Evolutionary conservation across 192 early-diverging fungal species (phyloP).

Genomic region (Podila minutissima): DNA sequence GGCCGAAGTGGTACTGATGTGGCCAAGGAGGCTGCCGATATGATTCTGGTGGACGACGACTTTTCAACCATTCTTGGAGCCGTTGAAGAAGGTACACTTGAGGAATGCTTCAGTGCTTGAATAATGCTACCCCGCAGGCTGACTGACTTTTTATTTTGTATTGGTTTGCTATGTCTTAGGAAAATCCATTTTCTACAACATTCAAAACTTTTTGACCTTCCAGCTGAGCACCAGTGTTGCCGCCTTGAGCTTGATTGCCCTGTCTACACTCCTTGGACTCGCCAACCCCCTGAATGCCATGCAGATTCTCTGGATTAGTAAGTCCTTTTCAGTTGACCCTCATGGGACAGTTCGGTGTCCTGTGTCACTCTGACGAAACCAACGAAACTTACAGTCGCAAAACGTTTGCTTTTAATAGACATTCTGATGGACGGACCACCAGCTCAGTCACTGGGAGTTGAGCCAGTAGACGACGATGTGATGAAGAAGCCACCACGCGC

Average conservation of each 20-base stretch:
- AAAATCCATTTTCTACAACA: constrained; percentile 98
- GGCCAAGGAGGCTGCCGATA: constrained; percentile 95
- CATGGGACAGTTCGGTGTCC: neutral
- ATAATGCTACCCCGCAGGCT: too few relatives aligned
- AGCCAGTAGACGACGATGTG: constrained; percentile 90
- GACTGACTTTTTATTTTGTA: neutral
- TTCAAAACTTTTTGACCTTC: constrained; percentile 97
- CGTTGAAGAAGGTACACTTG: constrained; percentile 86
- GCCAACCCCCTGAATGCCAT: constrained; percentile 96
- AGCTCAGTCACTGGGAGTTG: constrained; percentile 97
- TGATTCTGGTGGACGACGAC: constrained; percentile 97
- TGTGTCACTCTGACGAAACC: too few relatives aligned
- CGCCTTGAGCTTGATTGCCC: constrained; percentile 88
- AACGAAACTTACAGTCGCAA: neutral
- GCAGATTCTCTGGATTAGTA: constrained; percentile 99
- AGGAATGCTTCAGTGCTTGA: too few relatives aligned
- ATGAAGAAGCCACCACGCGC: constrained; percentile 89
- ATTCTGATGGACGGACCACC: constrained; percentile 99
- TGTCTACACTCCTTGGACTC: constrained; percentile 86
- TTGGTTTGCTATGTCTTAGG: constrained; percentile 49
- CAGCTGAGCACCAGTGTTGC: constrained; percentile 95
- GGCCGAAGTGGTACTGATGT: constrained; percentile 96
- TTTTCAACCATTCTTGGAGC: constrained; percentile 92
- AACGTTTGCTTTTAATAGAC: constrained; percentile 60
- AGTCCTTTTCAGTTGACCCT: constrained; percentile 26